Evolutionary conservation across 164 flowering plant species (phyloP), one percentile per base, ranked within the genome.

Genomic region (Vitis riparia): DNA sequence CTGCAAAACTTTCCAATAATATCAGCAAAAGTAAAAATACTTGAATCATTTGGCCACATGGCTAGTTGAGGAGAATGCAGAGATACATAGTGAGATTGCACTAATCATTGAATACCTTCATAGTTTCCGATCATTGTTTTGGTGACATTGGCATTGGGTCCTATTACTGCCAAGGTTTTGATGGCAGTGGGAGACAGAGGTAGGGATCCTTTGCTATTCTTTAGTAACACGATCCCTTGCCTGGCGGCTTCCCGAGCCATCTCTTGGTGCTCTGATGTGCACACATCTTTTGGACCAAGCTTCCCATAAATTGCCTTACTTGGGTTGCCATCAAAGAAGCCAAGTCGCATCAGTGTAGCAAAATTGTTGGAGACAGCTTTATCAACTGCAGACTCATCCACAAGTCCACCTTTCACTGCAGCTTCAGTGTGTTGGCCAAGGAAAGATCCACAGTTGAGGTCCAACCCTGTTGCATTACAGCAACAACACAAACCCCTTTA

Each of bases 131-230:
- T 89, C 99, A 94, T 92, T 71, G 97, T 86, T 65, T 85, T 80
- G 3, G 97, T 94, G 81, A 79, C 98, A 76, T 92, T 88, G 56
- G 97, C 96, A 79, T 95, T 95, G 9, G 98, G 99, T 30, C 98
- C 98, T 50, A 94, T 88, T 8, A 94, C 90, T 16, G 99, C 98
- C 69, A 96, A 62, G 37, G 85, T 76, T 79, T 93, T 93, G 63
- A 92, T 88, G 61, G 74, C 55, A 12, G 84, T 69, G 2, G 85
- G 75, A n/a, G 87, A 80, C 19, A 95, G 84, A 14, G 99, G 98
- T 61, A 95, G 73, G 1, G 89, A 78, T 2, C 80, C 83, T 5
- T 69, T 63, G n/a, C 47, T 73, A 81, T 93, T 93, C 81, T 93
- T 87, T 23, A 93, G 87, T 63, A 95, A 64, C n/a, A 95, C 99